Conservation (phyloP, 768 basidiomycete genomes). For the Daedaleopsis nitida region DNA sequence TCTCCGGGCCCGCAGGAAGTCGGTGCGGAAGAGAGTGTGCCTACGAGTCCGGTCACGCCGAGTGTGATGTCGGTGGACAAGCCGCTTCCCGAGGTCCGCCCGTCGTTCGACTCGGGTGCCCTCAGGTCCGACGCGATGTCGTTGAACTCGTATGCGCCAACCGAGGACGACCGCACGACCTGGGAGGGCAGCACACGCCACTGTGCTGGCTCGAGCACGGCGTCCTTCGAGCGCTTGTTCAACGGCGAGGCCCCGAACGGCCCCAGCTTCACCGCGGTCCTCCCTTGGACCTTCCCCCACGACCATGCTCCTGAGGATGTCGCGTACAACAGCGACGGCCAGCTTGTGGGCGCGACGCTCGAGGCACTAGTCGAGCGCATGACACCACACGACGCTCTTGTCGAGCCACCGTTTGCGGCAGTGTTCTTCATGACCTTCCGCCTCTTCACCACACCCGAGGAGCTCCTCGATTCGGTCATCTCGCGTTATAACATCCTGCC, state of each 20-base stretch:
- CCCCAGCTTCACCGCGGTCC: slow-evolving; percentile 38
- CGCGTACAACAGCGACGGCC: slow-evolving; percentile 87
- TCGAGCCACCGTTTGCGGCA: slow-evolving; percentile 82
- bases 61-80: slow-evolving; percentile 33
- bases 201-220: slow-evolving; percentile 25
- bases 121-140: slow-evolving; percentile 49
- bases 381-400: slow-evolving; percentile 91
- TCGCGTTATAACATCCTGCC: slow-evolving; percentile 81
- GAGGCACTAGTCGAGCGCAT: slow-evolving; percentile 93
- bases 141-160: slow-evolving; percentile 47
- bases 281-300: slow-evolving; percentile 61
- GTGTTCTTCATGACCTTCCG: slow-evolving; percentile 97
- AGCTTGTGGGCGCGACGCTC: slow-evolving; percentile 88
- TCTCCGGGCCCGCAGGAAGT: not conserved
- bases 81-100: slow-evolving; percentile 31
- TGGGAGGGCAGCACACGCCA: slow-evolving; percentile 55
- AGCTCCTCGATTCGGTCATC: slow-evolving; percentile 78
- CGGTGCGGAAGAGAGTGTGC: not conserved
- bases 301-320: slow-evolving; percentile 86
- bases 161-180: slow-evolving; percentile 57
- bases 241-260: slow-evolving; percentile 54
- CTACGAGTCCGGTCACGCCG: not conserved
- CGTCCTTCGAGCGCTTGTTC: slow-evolving; percentile 50
- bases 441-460: slow-evolving; percentile 77
- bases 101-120: slow-evolving; percentile 27